Base-by-base conservation (phyloP, 495 filamentous ascomycete species). In the Talaromyces wortmannii region DNA sequence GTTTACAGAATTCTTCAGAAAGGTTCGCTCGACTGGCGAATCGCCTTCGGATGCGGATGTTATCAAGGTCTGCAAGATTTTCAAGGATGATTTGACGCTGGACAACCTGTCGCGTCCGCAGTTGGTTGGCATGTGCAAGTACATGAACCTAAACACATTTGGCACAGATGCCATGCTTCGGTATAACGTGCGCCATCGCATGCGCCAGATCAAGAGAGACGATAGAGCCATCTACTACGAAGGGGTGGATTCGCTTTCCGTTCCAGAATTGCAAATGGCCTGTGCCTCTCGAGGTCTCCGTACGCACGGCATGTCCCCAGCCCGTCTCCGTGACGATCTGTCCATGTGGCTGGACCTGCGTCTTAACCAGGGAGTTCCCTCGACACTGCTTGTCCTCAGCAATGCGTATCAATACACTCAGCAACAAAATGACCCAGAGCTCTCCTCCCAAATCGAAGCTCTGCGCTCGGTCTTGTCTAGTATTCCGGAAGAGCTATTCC, bases 31-130 rank as follows among this genome's bases (percentile, higher is more conserved):
- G 15, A 97, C 91, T 5, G 95, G 92, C 30, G 92, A 97, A 74
- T 73, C 83, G 29, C 95, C 95, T 0, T 91, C 89, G 12, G 84
- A 84, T 44, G 82, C 88, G 57, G 94, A 97, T 66, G 88, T 99
- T 57, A 96, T 99, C 74, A 96, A 92, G 74, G 94, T 99, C 53
- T 97, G 95, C 85, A 95, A 99, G 80, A 87, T 96, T 64, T 99
- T 99, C 80, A 96, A 94, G 72, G 94, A 99, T 70, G 94, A 99
- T 67, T 64, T 99, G 57, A 99, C 94, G 0, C 81, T 99, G 13
- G 94, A 99, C 83, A 97, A 97, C 69, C 73, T 99, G 61, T 97
- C 92, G 3, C 83, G 94, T 49, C 92, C 94, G 15, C 94, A 99
- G 67, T 78, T 99, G 36, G 94, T 99, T 23, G 95, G 84, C 40